Percentiles rank a stretch among this genome's conserved stretches.
Evolutionary conservation across 352 stramenopile species (phyloP).

Genomic region (Pythium aphanidermatum): DNA sequence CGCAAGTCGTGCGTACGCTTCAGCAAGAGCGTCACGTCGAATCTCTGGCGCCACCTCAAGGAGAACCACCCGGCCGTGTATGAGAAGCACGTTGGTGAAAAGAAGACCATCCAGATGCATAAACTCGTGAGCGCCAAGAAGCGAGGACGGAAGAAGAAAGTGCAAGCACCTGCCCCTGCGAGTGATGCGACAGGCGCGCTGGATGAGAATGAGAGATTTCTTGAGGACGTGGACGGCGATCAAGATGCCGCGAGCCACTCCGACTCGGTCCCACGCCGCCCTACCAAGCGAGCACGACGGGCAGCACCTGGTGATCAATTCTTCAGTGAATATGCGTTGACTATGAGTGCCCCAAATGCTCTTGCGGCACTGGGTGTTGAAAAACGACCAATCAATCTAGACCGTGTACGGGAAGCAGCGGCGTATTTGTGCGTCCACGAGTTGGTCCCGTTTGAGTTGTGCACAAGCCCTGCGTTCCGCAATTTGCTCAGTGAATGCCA

Average conservation of each 20-base stretch:
- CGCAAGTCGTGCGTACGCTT: conserved; percentile 69
- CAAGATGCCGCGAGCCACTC: conserved; percentile 10
- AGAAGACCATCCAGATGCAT: conserved; percentile 77
- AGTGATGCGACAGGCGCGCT: not conserved
- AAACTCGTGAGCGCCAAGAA: conserved; percentile 44
- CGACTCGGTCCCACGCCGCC: not conserved
- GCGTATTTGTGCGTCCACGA: conserved; percentile 60
- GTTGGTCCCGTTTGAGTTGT: conserved; percentile 65
- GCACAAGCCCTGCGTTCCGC: conserved; percentile 46
- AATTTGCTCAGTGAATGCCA: conserved; percentile 55
- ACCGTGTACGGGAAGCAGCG: conserved; percentile 56
- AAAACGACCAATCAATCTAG: conserved; percentile 29
- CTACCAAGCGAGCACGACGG: conserved; percentile 34
- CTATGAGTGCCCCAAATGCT: conserved; percentile 4
- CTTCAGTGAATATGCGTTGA: conserved; percentile 32
- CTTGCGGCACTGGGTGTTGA: not conserved
- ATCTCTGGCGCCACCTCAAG: conserved; percentile 76
- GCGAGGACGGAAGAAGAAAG: conserved; percentile 55
- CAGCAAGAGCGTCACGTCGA: conserved; percentile 82
- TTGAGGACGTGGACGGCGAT: conserved; percentile 8
- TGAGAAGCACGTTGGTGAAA: conserved; percentile 60
- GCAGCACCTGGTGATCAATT: conserved; percentile 21
- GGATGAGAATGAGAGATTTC: conserved; percentile 20
- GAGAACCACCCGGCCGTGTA: conserved; percentile 78
- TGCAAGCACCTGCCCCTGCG: not conserved